Evolutionary conservation across 169 alveolate species (phyloP).

Genomic region (Besnoitia besnoiti): DNA sequence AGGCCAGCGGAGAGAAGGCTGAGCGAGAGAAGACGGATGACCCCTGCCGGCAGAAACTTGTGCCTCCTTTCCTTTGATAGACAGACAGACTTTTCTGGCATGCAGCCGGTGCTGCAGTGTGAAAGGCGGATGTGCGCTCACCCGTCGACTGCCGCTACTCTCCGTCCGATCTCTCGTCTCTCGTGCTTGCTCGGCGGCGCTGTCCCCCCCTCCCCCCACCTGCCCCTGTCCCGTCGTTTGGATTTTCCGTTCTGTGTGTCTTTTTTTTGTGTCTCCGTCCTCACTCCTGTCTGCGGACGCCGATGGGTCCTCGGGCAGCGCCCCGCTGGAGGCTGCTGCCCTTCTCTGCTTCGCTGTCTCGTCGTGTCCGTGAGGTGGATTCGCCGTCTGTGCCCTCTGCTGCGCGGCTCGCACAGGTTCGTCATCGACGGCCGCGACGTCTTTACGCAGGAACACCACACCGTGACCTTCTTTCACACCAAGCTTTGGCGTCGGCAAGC

Average conservation of each 20-base stretch:
- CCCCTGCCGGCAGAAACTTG: too few species aligned
- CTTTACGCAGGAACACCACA: slow-evolving; percentile 22
- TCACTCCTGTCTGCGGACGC: background rate
- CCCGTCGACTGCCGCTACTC: too few species aligned
- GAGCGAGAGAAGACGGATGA: background rate
- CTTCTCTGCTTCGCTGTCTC: background rate
- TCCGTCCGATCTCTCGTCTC: too few species aligned
- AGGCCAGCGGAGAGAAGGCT: background rate
- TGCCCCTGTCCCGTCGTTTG: background rate
- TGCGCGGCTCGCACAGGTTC: background rate
- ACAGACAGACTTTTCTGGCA: too few species aligned
- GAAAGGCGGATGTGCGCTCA: too few species aligned
- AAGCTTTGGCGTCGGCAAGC: slow-evolving; percentile 8
- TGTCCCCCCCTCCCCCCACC: too few species aligned
- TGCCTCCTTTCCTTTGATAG: too few species aligned
- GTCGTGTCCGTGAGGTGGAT: too few species aligned
- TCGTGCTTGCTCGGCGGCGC: too few species aligned
- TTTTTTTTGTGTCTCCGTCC: background rate
- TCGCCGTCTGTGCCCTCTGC: background rate
- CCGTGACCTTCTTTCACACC: background rate
- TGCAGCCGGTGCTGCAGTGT: too few species aligned
- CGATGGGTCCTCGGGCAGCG: background rate
- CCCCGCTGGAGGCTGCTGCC: background rate
- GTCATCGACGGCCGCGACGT: slow-evolving; percentile 14
- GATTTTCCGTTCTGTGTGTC: background rate